Conservation (phyloP, 2,329 filamentous ascomycete genomes). For the Fusarium multiceps region DNA sequence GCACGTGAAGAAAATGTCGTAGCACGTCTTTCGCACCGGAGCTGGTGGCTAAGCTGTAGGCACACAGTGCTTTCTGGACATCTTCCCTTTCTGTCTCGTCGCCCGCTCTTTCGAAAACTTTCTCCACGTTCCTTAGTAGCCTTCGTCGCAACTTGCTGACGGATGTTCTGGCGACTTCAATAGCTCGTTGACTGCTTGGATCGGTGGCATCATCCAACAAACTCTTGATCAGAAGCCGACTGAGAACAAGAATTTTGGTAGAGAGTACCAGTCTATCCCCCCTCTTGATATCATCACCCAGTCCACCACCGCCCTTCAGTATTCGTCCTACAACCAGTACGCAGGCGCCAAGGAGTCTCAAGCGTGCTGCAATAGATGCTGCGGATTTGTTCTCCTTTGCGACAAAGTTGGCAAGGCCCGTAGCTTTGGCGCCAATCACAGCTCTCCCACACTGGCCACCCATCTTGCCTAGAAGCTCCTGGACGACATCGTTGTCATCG, state of each 20-base stretch:
- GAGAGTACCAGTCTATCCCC: constrained; percentile 67
- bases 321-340: constrained; percentile 61
- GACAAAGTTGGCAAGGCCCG: constrained; percentile 64
- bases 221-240: constrained; percentile 79
- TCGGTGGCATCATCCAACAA: constrained; percentile 64
- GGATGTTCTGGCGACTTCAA: constrained; percentile 73
- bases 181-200: constrained; percentile 49
- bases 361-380: constrained; percentile 54
- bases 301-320: constrained; percentile 55
- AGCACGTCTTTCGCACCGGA: constrained; percentile 83
- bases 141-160: constrained; percentile 71
- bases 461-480: constrained; percentile 76
- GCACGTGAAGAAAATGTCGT: constrained; percentile 79
- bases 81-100: constrained; percentile 59
- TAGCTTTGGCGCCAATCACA: constrained; percentile 73
- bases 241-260: constrained; percentile 80
- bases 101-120: constrained; percentile 73
- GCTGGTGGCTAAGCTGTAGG: constrained; percentile 84
- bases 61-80: constrained; percentile 79
- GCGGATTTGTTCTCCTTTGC: constrained; percentile 44
- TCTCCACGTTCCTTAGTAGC: constrained; percentile 75
- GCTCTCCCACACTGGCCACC: constrained; percentile 81
- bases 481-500: constrained; percentile 77
- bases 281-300: constrained; percentile 48
- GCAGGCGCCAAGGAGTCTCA: constrained; percentile 64